Evolutionary conservation across 805 yeast species (phyloP).

Genomic region (Lachancea thermotolerans): DNA sequence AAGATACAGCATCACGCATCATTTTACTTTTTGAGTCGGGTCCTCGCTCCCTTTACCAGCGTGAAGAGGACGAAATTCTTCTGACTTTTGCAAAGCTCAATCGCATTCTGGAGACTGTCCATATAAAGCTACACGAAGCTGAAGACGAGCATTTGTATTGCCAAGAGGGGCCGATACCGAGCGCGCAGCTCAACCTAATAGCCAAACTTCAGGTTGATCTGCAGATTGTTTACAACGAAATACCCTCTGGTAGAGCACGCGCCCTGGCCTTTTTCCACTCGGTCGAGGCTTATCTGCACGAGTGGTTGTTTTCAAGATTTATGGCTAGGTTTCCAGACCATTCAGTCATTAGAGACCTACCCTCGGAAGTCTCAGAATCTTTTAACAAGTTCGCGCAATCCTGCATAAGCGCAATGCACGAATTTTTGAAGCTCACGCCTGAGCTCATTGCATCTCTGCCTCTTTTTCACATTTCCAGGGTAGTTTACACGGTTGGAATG

Average conservation of each 20-base stretch:
- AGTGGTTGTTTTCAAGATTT: slow-evolving; percentile 38
- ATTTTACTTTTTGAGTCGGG: slow-evolving; percentile 5
- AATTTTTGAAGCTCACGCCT: slow-evolving; percentile 39
- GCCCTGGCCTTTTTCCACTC: slow-evolving; percentile 49
- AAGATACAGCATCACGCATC: slow-evolving; percentile 16
- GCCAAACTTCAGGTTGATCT: slow-evolving; percentile 42
- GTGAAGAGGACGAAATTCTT: slow-evolving; percentile 40
- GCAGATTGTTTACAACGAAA: slow-evolving; percentile 33
- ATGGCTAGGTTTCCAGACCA: slow-evolving; percentile 14
- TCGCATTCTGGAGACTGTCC: slow-evolving; percentile 55
- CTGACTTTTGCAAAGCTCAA: slow-evolving; percentile 56
- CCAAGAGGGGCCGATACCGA: slow-evolving; percentile 10
- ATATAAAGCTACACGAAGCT: slow-evolving; percentile 40
- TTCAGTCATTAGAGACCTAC: slow-evolving; percentile 12
- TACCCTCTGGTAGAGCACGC: slow-evolving; percentile 36
- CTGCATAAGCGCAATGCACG: slow-evolving; percentile 45
- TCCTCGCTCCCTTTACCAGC: slow-evolving; percentile 13
- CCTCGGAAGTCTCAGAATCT: slow-evolving; percentile 34
- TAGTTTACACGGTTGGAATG: slow-evolving; percentile 62
- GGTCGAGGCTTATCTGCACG: slow-evolving; percentile 60
- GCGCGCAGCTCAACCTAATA: slow-evolving; percentile 24
- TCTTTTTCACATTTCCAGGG: slow-evolving; percentile 46
- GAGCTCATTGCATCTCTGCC: slow-evolving; percentile 53
- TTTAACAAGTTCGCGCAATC: slow-evolving; percentile 47
- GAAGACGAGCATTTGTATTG: slow-evolving; percentile 32